Conservation (phyloP, 2,329 filamentous ascomycete genomes). For the Ophiostoma ulmi region DNA sequence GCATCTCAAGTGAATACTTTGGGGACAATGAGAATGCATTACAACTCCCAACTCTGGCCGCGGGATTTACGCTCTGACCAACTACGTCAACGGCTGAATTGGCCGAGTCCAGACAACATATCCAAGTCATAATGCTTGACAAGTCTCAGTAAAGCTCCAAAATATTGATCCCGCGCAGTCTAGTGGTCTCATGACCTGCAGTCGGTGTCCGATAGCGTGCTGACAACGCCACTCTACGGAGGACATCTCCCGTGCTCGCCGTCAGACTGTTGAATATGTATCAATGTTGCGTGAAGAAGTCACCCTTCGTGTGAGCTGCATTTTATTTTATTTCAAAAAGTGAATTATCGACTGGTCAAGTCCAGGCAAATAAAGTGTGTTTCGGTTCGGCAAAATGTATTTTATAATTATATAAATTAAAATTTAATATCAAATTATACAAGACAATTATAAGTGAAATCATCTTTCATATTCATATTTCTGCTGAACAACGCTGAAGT, state of each 20-base stretch:
- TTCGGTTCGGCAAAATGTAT: too few relatives aligned
- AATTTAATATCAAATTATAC: too few relatives aligned
- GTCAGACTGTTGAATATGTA: not conserved
- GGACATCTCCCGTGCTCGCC: not conserved
- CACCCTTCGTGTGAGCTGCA: not conserved
- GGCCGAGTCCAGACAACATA: not conserved
- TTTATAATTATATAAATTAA: too few relatives aligned
- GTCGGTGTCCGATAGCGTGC: not conserved
- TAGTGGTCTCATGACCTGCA: not conserved
- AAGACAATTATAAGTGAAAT: too few relatives aligned
- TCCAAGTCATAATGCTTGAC: not conserved
- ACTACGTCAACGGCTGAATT: conserved; percentile 6
- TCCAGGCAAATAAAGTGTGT: too few relatives aligned
- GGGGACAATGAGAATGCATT: too few relatives aligned
- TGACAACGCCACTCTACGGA: not conserved
- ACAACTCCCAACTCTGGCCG: not conserved
- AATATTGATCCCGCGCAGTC: not conserved
- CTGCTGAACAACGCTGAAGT: too few relatives aligned
- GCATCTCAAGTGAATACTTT: not conserved
- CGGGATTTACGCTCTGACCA: conserved; percentile 6
- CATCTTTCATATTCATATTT: too few relatives aligned
- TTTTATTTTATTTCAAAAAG: not conserved
- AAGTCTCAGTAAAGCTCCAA: not conserved
- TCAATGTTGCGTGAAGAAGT: not conserved
- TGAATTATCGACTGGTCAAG: too few relatives aligned